These are phyloP conservation scores for Yamadazyma akitaensis DNA, from an alignment of 805 yeast species.

Conservation along the genomic window DNA sequence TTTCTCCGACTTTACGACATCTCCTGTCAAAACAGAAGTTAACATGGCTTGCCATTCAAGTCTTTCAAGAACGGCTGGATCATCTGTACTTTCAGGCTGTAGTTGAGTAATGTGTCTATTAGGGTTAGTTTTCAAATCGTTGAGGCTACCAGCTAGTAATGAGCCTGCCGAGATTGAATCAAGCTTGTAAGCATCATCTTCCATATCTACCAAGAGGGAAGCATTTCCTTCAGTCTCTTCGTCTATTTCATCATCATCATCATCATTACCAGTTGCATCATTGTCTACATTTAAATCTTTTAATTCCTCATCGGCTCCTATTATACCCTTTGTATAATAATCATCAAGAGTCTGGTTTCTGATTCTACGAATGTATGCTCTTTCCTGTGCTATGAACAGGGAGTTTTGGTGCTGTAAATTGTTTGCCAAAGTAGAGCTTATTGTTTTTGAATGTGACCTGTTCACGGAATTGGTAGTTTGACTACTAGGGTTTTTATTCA, in stretches of 20 bases:
- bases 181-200: conserved; percentile 45
- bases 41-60: conserved; percentile 97
- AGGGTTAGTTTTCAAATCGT: conserved; percentile 28
- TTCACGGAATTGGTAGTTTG: background rate
- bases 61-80: conserved; percentile 62
- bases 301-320: conserved; percentile 33
- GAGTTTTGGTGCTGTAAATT: conserved; percentile 16
- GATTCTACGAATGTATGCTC: conserved; percentile 59
- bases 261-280: conserved; percentile 19
- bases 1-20: conserved; percentile 88
- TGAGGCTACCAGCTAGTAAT: conserved; percentile 27
- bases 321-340: conserved; percentile 66
- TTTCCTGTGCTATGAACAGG: conserved; percentile 58
- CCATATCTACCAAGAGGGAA: conserved; percentile 37
- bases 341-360: conserved; percentile 63
- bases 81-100: conserved; percentile 35
- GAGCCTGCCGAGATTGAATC: conserved; percentile 43
- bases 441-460: conserved; percentile 10
- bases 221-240: conserved; percentile 22
- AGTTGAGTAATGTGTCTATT: conserved; percentile 34
- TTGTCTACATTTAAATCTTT: conserved; percentile 20
- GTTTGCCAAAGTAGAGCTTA: conserved; percentile 15
- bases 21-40: conserved; percentile 87
- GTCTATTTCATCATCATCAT: conserved; percentile 23
- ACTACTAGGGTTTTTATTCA: background rate